Evolutionary conservation across 441 rosid species (phyloP), one percentile per base, ranked within the genome.

Genomic region (Dalechampia spathulata): DNA sequence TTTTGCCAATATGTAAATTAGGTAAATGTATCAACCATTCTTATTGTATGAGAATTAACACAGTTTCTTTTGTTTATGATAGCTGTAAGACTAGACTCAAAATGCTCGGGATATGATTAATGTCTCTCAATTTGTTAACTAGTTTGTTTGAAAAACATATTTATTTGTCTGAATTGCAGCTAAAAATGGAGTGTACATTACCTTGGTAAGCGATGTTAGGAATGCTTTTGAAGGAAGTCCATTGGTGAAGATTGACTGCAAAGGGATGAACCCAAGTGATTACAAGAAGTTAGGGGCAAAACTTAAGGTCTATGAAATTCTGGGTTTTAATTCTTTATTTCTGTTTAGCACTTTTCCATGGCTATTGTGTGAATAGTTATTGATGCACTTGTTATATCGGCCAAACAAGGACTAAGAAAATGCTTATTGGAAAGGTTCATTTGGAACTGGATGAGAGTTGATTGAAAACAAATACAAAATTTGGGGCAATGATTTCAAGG

Each of bases 201-300:
- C 83, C 20, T 67, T 91, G 49, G 83, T 86, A 47, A 81, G 64
- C 69, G 98, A 91, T 69, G 95, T 87, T 53, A 82, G 79, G 68
- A 72, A 76, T 74, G 96, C 93, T 57, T 87, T 91, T 42, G 98
- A 91, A 79, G 85, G 79, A 72, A 76, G 95, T 76, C 67, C 72
- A 7, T 72, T 91, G 74, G 98, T 77, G 73, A 91, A 81, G 87
- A 64, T 91, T 12, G 76, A 91, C 54, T 87, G 96, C 79, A 57
- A 61, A 58, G 98, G 89, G 30, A 62, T 91, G 88, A 78, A 87
- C 51, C 81, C 90, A 39, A 80, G 84, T 59, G 96, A 91, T 58
- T 85, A 87, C 78, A 91, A 87, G 81, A 91, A 87, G 66, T 64
- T 91, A 57, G 96, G 96, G 61, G 95, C 98, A 55, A 91, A 86